phyloP scores from a whole-genome alignment of 2,329 filamentous ascomycete genomes.

The Penicillium sp. region DNA sequence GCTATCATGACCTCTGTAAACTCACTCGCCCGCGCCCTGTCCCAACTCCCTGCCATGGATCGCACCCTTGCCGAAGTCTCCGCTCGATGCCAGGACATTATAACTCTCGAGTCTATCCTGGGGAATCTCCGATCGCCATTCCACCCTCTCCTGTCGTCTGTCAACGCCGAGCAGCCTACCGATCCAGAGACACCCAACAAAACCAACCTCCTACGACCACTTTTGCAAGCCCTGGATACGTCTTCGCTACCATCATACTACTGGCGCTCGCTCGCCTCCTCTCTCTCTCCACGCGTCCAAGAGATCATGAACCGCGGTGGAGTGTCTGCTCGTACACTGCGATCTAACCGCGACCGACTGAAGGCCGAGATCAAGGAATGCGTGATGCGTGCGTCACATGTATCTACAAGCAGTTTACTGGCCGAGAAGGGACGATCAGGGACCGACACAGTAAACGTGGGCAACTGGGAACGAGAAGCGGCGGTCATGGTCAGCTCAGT shows the following conservation, averaged over 20 bases:
- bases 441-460: conserved; percentile 48
- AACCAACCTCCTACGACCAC: conserved; percentile 64
- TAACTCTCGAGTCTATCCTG: conserved; percentile 80
- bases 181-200: conserved; percentile 19
- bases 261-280: conserved; percentile 83
- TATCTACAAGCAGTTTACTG: conserved; percentile 57
- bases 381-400: conserved; percentile 71
- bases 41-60: conserved; percentile 77
- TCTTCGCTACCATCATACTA: conserved; percentile 86
- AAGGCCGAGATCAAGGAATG: conserved; percentile 77
- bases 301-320: conserved; percentile 83
- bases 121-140: conserved; percentile 63
- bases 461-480: conserved; percentile 82
- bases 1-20: conserved; percentile 76
- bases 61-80: conserved; percentile 78
- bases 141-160: conserved; percentile 61
- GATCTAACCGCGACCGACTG: conserved; percentile 70
- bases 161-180: conserved; percentile 29
- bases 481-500: conserved; percentile 93
- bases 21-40: conserved; percentile 70
- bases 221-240: conserved; percentile 79
- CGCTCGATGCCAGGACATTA: conserved; percentile 81
- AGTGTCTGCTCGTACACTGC: conserved; percentile 76
- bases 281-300: conserved; percentile 72
- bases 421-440: conserved; percentile 45